A percentile compares a stretch with the other conserved stretches of the same genome.
These are phyloP conservation scores for Alternaria hordeiaustralica DNA, from an alignment of 2,329 filamentous ascomycete species.

Conservation along the genomic window DNA sequence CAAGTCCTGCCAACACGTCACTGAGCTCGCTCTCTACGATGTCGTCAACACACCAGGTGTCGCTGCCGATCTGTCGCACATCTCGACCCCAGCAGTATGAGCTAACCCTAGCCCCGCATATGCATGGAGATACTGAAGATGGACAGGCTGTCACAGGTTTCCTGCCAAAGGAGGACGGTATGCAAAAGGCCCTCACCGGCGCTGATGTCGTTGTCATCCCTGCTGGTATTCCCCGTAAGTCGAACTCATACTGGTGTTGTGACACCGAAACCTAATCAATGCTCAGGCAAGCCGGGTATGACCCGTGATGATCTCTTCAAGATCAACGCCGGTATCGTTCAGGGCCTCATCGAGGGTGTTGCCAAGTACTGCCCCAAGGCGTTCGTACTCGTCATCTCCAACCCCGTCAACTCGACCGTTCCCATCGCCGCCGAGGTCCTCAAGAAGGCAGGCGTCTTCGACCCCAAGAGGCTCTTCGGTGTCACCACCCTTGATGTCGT, in stretches of 20 bases:
- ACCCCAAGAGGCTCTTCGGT: constrained; percentile 95
- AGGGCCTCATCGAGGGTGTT: constrained; percentile 86
- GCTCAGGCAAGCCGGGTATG: constrained; percentile 95
- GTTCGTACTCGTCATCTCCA: constrained; percentile 95
- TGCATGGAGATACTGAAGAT: constrained; percentile 22
- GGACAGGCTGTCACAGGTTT: constrained; percentile 79
- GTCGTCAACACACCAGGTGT: constrained; percentile 98
- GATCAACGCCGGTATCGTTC: constrained; percentile 98
- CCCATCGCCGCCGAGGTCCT: constrained; percentile 97
- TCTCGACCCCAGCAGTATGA: constrained; percentile 83
- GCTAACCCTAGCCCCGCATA: constrained; percentile 12
- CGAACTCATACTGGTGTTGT: neutral
- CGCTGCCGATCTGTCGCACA: constrained; percentile 94
- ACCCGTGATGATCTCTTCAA: constrained; percentile 99
- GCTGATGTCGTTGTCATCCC: constrained; percentile 97
- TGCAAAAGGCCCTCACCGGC: constrained; percentile 87
- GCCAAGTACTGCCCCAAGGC: constrained; percentile 91
- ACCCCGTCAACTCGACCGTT: constrained; percentile 99
- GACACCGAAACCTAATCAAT: constrained; percentile 19
- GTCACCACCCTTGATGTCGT: constrained; percentile 99
- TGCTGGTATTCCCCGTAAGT: constrained; percentile 90
- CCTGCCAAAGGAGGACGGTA: constrained; percentile 82
- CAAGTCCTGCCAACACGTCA: constrained; percentile 86
- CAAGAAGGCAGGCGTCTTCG: constrained; percentile 90
- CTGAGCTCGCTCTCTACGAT: constrained; percentile 97